A percentile compares a stretch with the other conserved stretches of the same genome.
Evolutionary conservation across 2,329 filamentous ascomycete species (phyloP).

Genomic region (Colletotrichum cordylinicola): DNA sequence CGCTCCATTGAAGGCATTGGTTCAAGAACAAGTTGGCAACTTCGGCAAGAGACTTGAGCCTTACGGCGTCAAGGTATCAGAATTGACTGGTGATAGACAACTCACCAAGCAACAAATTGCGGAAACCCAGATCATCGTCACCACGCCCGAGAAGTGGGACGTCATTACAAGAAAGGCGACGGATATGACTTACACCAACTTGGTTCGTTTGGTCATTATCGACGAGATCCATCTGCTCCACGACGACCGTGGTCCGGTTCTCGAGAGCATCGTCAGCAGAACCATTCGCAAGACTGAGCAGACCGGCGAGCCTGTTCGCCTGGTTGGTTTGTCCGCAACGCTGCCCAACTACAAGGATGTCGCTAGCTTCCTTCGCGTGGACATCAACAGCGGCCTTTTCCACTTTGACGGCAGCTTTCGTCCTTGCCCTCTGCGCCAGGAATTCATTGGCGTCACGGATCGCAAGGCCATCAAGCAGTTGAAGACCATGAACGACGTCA

Average conservation of each 20-base stretch:
- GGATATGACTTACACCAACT: conserved; percentile 93
- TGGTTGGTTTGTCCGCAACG: conserved; percentile 92
- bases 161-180: conserved; percentile 98
- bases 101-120: conserved; percentile 98
- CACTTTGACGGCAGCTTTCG: conserved; percentile 95
- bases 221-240: conserved; percentile 98
- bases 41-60: conserved; percentile 90
- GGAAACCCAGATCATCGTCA: conserved; percentile 97
- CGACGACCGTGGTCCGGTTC: conserved; percentile 93
- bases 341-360: conserved; percentile 97
- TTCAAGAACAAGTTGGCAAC: conserved; percentile 98
- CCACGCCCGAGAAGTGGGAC: conserved; percentile 98
- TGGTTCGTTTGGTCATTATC: conserved; percentile 95
- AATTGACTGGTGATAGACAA: conserved; percentile 95
- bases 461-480: conserved; percentile 99
- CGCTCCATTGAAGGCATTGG: conserved; percentile 91
- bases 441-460: conserved; percentile 96
- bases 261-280: conserved; percentile 95
- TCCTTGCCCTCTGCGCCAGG: conserved; percentile 92
- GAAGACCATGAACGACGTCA: conserved; percentile 99
- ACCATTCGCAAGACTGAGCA: conserved; percentile 94
- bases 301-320: conserved; percentile 89
- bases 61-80: conserved; percentile 92
- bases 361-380: conserved; percentile 91
- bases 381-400: conserved; percentile 84